Percentiles rank a stretch among this genome's conserved stretches.
Evolutionary conservation across 805 yeast genomes (phyloP).

Genomic region (Candida multigemmis): DNA sequence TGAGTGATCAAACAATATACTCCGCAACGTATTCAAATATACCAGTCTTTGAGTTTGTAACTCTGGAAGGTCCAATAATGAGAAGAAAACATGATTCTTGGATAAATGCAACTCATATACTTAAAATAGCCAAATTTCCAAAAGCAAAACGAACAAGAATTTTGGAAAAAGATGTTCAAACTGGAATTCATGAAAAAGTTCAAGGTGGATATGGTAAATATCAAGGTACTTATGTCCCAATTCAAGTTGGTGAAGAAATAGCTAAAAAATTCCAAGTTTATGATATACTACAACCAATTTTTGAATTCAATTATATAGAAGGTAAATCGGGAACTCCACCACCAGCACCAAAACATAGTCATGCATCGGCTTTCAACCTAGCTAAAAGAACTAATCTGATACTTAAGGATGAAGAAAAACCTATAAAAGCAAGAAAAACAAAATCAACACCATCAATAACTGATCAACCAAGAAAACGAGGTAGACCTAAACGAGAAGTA

Average conservation of each 20-base stretch:
- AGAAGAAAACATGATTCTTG: conserved; percentile 53
- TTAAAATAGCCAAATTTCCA: conserved; percentile 61
- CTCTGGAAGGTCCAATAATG: conserved; percentile 66
- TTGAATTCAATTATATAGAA: conserved; percentile 45
- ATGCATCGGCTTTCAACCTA: conserved; percentile 34
- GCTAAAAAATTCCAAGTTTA: conserved; percentile 33
- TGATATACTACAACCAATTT: conserved; percentile 53
- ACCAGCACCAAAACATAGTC: conserved; percentile 38
- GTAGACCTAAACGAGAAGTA: conserved; percentile 28
- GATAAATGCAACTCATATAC: conserved; percentile 66
- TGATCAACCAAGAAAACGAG: conserved; percentile 26
- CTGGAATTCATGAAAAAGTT: conserved; percentile 60
- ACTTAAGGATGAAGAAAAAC: conserved; percentile 1
- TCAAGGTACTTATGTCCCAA: conserved; percentile 41
- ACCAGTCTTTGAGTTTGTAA: conserved; percentile 57
- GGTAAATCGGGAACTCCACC: conserved; percentile 35
- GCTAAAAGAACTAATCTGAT: conserved; percentile 18
- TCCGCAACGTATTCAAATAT: conserved; percentile 73
- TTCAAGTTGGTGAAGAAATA: conserved; percentile 29
- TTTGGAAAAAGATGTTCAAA: conserved; percentile 54
- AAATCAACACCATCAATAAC: conserved; percentile 14
- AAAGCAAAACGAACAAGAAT: conserved; percentile 54
- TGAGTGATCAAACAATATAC: conserved; percentile 35
- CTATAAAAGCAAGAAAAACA: conserved; percentile 9
- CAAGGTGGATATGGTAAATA: conserved; percentile 71